Evolutionary conservation across 495 filamentous ascomycete genomes (phyloP), one percentile per base, ranked within the genome.

Genomic region (Neurospora sp.): DNA sequence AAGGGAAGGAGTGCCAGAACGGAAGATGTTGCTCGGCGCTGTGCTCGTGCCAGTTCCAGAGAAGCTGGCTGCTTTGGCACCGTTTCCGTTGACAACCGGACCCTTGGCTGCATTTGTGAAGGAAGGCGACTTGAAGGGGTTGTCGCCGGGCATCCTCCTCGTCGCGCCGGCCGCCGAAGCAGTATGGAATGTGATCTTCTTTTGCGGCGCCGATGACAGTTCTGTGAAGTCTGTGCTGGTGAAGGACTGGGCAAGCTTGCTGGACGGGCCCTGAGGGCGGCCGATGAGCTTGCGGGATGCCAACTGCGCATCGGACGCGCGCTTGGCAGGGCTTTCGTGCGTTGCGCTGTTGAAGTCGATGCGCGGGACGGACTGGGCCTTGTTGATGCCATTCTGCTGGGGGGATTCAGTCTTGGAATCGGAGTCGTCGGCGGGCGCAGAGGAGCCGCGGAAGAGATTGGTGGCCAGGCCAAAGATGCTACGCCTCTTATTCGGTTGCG

Each of bases 1-100:
- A 20, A 79, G 69, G 71, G 66, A 78, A 79, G 27, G 83, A 82
- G 2, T 66, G 31, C 53, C 53, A 66, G 81, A 81, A 39, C 82
- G 81, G 75, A 86, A 87, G 38, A 84, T 71, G 73, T 82, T 83
- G 76, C 73, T 76, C 31, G 73, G 78, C 3, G 78, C 73, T 6
- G 79, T 74, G 42, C 53, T 66, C 27, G 76, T 76, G 8, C 73
- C 44, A 16, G 76, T 48, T 31, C 79, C 78, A 4, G 76, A 76
- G 42, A 78, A 79, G 53, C 75, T 81, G 11, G 74, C 79, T 31
- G 78, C 59, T 42, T 73, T 76, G 20, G 69, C 61, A 41, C 68
- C 35, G 39, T 22, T 66, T 59, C 70, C 53, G 27, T 37, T 35
- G 44, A 71, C 27, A 14, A 31, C 12, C 44, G 12, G 42, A 14